Conservation (phyloP, 306 rosid species). For the Arachis stenosperma region DNA sequence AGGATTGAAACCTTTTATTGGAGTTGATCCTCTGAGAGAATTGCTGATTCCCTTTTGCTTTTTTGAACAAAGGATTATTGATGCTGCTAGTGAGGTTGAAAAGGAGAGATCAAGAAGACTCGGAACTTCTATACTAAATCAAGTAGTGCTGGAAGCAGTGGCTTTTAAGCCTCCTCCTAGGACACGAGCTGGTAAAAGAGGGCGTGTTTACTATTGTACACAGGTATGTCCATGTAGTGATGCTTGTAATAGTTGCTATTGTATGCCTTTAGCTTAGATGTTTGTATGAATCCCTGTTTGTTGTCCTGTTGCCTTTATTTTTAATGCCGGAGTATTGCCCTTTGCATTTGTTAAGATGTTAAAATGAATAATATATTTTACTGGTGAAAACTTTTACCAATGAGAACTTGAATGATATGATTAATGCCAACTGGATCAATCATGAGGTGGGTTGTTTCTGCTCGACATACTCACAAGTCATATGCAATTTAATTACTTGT, state of each 20-base stretch:
- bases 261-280: constrained; percentile 27
- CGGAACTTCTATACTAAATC: constrained; percentile 83
- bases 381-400: not conserved
- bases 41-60: constrained; percentile 42
- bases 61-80: constrained; percentile 70
- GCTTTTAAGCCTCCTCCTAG: constrained; percentile 96
- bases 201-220: constrained; percentile 94
- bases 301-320: constrained; percentile 15
- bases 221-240: constrained; percentile 57
- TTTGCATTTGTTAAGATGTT: constrained; percentile 8
- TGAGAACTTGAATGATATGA: constrained; percentile 3
- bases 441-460: constrained; percentile 2
- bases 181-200: constrained; percentile 89
- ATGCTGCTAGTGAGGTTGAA: constrained; percentile 85
- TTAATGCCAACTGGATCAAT: constrained; percentile 21
- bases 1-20: constrained; percentile 25
- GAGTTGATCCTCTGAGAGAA: constrained; percentile 23
- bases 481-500: not conserved
- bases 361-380: not conserved
- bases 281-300: constrained; percentile 9
- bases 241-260: constrained; percentile 6
- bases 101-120: constrained; percentile 96
- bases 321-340: constrained; percentile 14
- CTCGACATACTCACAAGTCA: not conserved
- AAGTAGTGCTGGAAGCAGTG: constrained; percentile 83